Evolutionary conservation across 2,329 filamentous ascomycete genomes (phyloP), one percentile per base, ranked within the genome.

Genomic region (Monilinia fructigena): DNA sequence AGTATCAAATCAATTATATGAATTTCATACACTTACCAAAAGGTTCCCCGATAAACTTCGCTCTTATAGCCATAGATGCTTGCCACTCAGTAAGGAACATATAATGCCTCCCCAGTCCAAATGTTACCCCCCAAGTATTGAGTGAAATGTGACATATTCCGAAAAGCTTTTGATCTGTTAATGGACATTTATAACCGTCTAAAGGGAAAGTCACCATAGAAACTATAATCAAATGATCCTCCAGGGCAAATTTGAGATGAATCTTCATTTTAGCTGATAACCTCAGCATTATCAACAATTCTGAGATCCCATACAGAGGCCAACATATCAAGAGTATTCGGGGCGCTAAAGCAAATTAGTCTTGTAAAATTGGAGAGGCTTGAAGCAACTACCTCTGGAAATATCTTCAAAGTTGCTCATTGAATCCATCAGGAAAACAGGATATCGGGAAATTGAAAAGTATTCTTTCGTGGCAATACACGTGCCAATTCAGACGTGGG

Each of bases 231-330:
- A 65, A 28, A 12, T 26, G 20, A 31, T 65, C 53, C 28, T 59
- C 53, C 11, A 58, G 54, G 48, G 63, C 54, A 42, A 65, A 65
- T 40, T 42, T 10, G n/a, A 48, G 54, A 52, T 59, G 54, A 26
- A 50, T 42, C 23, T 45, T 65, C 45, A 40, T 35, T 40, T 59
- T 59, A 14, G 63, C 63, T 10, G 59, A 28, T 18, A 65, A 59
- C 26, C 63, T 42, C 50, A 65, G 28, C n/a, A 65, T 42, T 58
- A 65, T 58, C 38, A 59, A 31, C 4, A 59, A 16, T n/a, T 45
- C 63, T n/a, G 63, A 65, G 3, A 65, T 42, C 14, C 45, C 63
- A 26, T 65, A 65, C 1, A 65, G 54, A 28, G 63, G 63, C 54
- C 63, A 65, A n/a, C 42, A 48, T 65, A 65, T 52, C 12, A 65